phyloP scores from a whole-genome alignment of 768 basidiomycete species.

The Termitomyces sp. region DNA sequence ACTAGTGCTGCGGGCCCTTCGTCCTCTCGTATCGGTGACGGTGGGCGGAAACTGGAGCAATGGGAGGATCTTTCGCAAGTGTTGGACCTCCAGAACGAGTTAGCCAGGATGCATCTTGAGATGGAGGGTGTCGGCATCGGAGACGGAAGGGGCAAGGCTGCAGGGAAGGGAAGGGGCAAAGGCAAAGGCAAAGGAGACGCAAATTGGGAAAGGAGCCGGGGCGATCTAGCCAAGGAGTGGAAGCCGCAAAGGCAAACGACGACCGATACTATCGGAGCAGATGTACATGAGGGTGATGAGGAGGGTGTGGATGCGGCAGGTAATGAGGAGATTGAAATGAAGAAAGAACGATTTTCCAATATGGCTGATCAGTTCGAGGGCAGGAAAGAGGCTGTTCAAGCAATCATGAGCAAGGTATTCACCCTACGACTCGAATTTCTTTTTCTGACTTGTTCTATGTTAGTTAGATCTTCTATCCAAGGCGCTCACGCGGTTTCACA shows the following conservation, averaged over 20 bases:
- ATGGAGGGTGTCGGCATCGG: conserved; percentile 66
- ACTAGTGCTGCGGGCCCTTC: background rate
- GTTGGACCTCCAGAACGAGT: conserved; percentile 69
- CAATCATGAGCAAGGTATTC: conserved; percentile 71
- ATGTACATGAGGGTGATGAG: conserved; percentile 43
- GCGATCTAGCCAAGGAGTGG: conserved; percentile 7
- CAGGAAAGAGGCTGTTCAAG: conserved; percentile 64
- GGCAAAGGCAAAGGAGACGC: conserved; percentile 21
- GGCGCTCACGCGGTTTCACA: conserved; percentile 49
- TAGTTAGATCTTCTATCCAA: conserved; percentile 61
- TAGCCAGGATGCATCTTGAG: conserved; percentile 69
- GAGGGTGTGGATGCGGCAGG: conserved; percentile 48
- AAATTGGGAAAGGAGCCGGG: conserved; percentile 11
- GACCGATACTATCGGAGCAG: conserved; percentile 22
- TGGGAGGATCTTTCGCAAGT: conserved; percentile 71
- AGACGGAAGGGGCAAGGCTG: conserved; percentile 32
- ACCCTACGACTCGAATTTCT: background rate
- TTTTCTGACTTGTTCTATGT: conserved; percentile 2
- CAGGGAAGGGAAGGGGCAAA: conserved; percentile 30
- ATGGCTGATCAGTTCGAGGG: conserved; percentile 69
- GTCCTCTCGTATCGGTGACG: conserved; percentile 14
- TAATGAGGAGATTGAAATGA: conserved; percentile 56
- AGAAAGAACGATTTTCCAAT: conserved; percentile 62
- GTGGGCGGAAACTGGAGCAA: conserved; percentile 44
- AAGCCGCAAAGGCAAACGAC: conserved; percentile 16